Conservation (phyloP, 2,329 filamentous ascomycete genomes). For the Diplodia mutila region DNA sequence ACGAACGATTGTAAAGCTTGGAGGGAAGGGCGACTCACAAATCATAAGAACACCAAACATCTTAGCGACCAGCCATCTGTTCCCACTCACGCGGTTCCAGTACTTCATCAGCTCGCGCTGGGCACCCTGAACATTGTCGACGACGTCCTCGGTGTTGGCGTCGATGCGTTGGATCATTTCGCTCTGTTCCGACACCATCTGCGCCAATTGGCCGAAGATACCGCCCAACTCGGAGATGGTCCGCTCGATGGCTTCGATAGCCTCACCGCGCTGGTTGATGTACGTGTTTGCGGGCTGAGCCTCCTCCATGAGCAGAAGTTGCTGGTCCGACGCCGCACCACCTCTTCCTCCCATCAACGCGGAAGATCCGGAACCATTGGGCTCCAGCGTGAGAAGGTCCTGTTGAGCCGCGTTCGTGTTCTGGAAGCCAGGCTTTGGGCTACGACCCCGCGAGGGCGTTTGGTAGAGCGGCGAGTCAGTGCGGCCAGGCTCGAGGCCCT, state of each 20-base stretch:
- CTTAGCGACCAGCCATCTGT: slow-evolving; percentile 88
- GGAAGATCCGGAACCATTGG: slow-evolving; percentile 51
- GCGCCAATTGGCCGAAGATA: slow-evolving; percentile 91
- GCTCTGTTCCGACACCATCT: slow-evolving; percentile 96
- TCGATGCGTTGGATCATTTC: slow-evolving; percentile 98
- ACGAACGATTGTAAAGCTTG: neutral
- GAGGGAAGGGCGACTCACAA: slow-evolving; percentile 54
- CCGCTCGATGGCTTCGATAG: slow-evolving; percentile 94
- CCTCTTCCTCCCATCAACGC: slow-evolving; percentile 21
- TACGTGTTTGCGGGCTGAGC: slow-evolving; percentile 84
- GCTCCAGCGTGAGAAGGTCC: slow-evolving; percentile 83
- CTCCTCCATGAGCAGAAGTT: slow-evolving; percentile 86
- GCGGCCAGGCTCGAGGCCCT: slow-evolving; percentile 64
- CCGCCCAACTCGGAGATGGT: slow-evolving; percentile 90
- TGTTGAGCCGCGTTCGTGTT: slow-evolving; percentile 50
- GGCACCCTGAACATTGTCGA: slow-evolving; percentile 97
- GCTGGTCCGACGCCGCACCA: slow-evolving; percentile 70
- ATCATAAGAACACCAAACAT: slow-evolving; percentile 93
- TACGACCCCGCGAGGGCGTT: slow-evolving; percentile 70
- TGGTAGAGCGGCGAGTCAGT: slow-evolving; percentile 87
- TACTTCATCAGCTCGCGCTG: slow-evolving; percentile 96
- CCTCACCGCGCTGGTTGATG: slow-evolving; percentile 90
- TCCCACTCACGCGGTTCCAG: slow-evolving; percentile 91
- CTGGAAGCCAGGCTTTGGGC: slow-evolving; percentile 49
- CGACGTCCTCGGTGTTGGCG: slow-evolving; percentile 95